Evolutionary conservation across 352 stramenopile species (phyloP).

Genomic region (Phytopythium kandeliae): DNA sequence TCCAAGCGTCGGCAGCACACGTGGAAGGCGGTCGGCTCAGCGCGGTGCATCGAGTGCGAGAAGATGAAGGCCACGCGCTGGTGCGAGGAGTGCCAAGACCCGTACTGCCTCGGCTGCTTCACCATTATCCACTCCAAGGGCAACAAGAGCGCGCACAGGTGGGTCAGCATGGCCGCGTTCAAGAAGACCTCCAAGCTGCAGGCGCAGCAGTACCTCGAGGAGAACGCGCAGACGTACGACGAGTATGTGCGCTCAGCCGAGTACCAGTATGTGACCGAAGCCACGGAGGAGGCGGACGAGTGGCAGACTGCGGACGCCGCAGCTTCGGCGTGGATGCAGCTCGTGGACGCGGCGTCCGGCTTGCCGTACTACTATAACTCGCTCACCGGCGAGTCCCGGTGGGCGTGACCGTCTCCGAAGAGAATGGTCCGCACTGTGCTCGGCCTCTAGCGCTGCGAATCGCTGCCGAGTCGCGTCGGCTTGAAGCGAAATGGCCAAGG

Average conservation of each 20-base stretch:
- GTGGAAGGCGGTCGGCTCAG: constrained; percentile 63
- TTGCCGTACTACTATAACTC: constrained; percentile 76
- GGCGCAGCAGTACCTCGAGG: constrained; percentile 29
- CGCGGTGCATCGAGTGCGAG: constrained; percentile 82
- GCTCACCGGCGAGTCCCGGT: constrained; percentile 58
- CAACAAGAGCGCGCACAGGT: constrained; percentile 68
- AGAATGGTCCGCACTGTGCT: neutral
- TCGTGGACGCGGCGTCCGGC: constrained; percentile 56
- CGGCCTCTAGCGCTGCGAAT: neutral
- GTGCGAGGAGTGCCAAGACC: constrained; percentile 69
- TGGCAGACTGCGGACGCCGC: constrained; percentile 11
- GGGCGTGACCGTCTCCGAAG: constrained; percentile 24
- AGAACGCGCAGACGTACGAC: constrained; percentile 67
- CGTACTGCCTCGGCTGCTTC: constrained; percentile 78
- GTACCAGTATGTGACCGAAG: constrained; percentile 72
- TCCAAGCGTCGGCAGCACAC: constrained; percentile 71
- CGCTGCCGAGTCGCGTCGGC: neutral
- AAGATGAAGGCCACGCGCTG: constrained; percentile 80
- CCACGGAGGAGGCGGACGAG: constrained; percentile 19
- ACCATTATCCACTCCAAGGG: constrained; percentile 81
- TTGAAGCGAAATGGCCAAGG: too few species aligned
- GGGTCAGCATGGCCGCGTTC: constrained; percentile 65
- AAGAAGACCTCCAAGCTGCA: constrained; percentile 34
- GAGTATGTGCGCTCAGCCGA: constrained; percentile 69
- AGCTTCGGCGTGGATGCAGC: constrained; percentile 41